phyloP scores from a whole-genome alignment of 1,284 basidiomycete species.

The Ustilago tritici region DNA sequence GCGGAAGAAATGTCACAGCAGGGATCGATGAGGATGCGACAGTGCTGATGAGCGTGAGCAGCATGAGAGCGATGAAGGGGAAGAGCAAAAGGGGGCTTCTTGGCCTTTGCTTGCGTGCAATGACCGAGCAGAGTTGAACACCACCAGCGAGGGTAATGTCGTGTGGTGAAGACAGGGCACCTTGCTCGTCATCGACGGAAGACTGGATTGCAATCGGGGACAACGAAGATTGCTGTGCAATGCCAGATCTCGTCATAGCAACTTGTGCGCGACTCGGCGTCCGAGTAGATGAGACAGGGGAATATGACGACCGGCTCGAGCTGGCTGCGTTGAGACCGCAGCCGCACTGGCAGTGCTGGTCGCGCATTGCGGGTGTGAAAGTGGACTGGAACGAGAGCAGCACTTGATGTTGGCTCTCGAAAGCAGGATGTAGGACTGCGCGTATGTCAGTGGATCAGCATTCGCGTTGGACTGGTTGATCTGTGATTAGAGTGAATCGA shows the following conservation, averaged over 20 bases:
- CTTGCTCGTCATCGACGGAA: background rate
- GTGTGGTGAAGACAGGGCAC: background rate
- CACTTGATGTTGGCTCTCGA: constrained; percentile 5
- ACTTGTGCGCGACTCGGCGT: background rate
- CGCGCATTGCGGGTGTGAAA: constrained; percentile 12
- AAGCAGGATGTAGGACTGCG: background rate
- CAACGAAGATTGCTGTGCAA: background rate
- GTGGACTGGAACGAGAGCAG: background rate
- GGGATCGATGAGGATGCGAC: constrained; percentile 9
- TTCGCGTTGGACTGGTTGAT: background rate
- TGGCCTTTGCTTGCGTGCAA: background rate
- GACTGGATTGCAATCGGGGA: background rate
- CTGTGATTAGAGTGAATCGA: background rate
- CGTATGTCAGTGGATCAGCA: background rate
- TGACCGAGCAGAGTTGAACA: background rate
- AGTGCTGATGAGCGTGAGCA: constrained; percentile 7
- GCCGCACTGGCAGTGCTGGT: constrained; percentile 26
- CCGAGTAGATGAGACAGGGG: background rate
- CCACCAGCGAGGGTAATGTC: background rate
- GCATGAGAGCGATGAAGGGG: constrained; percentile 7
- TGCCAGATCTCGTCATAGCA: background rate
- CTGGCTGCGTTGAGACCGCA: constrained; percentile 34
- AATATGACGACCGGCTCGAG: constrained; percentile 18
- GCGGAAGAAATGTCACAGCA: constrained; percentile 7
- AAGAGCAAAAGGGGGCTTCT: background rate